Evolutionary conservation across 495 filamentous ascomycete genomes (phyloP).

Genomic region (Amphirosellinia nigrospora): DNA sequence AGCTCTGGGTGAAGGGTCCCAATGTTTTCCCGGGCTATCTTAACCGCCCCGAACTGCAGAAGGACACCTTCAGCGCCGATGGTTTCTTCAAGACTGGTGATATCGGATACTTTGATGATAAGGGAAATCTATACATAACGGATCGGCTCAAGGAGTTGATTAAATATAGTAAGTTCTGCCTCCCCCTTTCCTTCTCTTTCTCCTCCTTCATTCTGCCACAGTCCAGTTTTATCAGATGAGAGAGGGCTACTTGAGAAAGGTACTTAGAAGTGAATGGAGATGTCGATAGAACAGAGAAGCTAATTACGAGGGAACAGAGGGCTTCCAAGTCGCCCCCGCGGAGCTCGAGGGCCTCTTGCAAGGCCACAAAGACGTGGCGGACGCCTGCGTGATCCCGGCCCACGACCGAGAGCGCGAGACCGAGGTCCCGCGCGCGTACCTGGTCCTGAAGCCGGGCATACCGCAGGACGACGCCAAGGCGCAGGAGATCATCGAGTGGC

Average conservation of each 20-base stretch:
- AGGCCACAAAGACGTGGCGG: slow-evolving; percentile 73
- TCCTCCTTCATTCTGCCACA: neutral
- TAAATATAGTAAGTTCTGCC: slow-evolving; percentile 67
- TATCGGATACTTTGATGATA: slow-evolving; percentile 62
- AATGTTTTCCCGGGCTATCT: slow-evolving; percentile 81
- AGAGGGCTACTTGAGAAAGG: neutral
- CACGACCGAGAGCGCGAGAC: slow-evolving; percentile 71
- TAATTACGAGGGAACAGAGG: slow-evolving; percentile 50
- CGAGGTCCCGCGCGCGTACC: slow-evolving; percentile 84
- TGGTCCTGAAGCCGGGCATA: slow-evolving; percentile 67
- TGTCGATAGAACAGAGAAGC: neutral
- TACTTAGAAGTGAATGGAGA: neutral
- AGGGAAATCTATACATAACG: slow-evolving; percentile 66
- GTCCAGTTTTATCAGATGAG: neutral
- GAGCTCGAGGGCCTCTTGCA: slow-evolving; percentile 84
- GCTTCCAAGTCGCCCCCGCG: slow-evolving; percentile 87
- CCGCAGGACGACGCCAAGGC: slow-evolving; percentile 58
- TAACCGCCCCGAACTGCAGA: slow-evolving; percentile 70
- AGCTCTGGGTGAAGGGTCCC: slow-evolving; percentile 80
- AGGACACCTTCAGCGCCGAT: slow-evolving; percentile 68
- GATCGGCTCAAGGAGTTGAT: slow-evolving; percentile 92
- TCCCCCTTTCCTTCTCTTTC: neutral
- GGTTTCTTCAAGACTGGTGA: slow-evolving; percentile 90
- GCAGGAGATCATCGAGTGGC: slow-evolving; percentile 66
- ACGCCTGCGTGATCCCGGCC: slow-evolving; percentile 87